Evolutionary conservation across 2,329 filamentous ascomycete species (phyloP).

Genomic region (Diplodia scrobiculata): DNA sequence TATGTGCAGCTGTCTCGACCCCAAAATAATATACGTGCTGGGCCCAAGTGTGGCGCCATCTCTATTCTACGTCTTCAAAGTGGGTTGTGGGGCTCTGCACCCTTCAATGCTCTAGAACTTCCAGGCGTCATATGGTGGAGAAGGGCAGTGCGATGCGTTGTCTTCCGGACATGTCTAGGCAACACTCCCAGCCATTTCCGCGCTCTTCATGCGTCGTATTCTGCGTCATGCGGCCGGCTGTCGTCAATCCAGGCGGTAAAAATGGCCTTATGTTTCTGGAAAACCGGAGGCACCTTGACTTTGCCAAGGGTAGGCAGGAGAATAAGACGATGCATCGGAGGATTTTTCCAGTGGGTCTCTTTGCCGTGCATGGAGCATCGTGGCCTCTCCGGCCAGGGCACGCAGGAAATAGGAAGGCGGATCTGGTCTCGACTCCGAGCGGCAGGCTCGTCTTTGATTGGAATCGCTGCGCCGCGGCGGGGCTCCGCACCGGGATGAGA

Average conservation of each 20-base stretch:
- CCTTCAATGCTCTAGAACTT: conserved; percentile 20
- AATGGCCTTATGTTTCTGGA: neutral
- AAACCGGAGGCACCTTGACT: neutral
- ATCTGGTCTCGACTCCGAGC: conserved; percentile 17
- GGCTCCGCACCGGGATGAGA: conserved; percentile 2
- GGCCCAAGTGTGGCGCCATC: neutral
- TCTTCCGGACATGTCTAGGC: conserved; percentile 3
- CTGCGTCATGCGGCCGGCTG: neutral
- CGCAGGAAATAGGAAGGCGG: conserved; percentile 14
- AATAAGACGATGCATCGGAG: conserved; percentile 15
- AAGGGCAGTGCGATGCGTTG: conserved; percentile 7
- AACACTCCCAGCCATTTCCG: conserved; percentile 5
- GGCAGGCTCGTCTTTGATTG: conserved; percentile 7
- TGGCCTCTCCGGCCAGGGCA: neutral
- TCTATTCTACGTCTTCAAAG: neutral
- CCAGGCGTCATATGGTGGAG: conserved; percentile 13
- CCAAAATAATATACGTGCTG: neutral
- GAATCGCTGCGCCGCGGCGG: neutral
- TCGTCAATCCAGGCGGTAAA: neutral
- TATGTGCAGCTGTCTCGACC: neutral
- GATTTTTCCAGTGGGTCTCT: conserved; percentile 19
- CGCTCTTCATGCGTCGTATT: neutral
- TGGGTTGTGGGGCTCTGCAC: conserved; percentile 2
- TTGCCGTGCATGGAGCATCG: conserved; percentile 5
- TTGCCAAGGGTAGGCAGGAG: neutral